These are phyloP conservation scores for Pseudocercospora vitis DNA, from an alignment of 2,329 filamentous ascomycete genomes.

Conservation along the genomic window DNA sequence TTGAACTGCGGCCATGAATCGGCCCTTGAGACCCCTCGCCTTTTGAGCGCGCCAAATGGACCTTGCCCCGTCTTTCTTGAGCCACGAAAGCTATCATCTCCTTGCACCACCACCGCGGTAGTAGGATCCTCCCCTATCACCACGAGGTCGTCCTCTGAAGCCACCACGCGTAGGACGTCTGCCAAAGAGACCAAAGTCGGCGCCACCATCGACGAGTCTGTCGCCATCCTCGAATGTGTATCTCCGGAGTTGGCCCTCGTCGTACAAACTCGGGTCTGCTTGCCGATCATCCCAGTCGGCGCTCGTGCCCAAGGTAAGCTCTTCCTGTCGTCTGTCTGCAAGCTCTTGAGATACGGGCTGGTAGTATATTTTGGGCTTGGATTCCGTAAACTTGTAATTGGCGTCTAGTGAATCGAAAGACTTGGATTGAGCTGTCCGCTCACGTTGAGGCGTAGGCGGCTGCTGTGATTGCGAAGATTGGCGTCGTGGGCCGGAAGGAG, in stretches of 20 bases:
- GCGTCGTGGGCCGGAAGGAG: slow-evolving; percentile 26
- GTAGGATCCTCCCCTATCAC: slow-evolving; percentile 23
- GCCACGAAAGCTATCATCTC: not conserved
- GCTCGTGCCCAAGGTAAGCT: slow-evolving; percentile 51
- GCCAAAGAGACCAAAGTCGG: slow-evolving; percentile 38
- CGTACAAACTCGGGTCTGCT: slow-evolving; percentile 31
- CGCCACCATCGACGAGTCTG: slow-evolving; percentile 44
- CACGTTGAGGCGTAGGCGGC: slow-evolving; percentile 15
- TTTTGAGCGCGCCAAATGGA: no score
- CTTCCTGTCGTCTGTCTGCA: slow-evolving; percentile 63
- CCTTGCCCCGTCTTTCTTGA: not conserved
- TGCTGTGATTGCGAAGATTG: slow-evolving; percentile 18
- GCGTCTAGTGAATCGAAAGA: slow-evolving; percentile 51
- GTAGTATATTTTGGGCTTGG: slow-evolving; percentile 66
- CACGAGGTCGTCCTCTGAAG: slow-evolving; percentile 18
- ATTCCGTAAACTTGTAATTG: slow-evolving; percentile 59
- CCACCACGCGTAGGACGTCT: slow-evolving; percentile 22
- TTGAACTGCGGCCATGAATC: no score
- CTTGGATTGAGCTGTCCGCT: slow-evolving; percentile 19
- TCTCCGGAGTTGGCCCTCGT: slow-evolving; percentile 41
- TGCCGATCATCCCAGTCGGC: slow-evolving; percentile 42
- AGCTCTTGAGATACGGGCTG: slow-evolving; percentile 65
- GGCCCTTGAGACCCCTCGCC: no score
- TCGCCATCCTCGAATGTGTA: slow-evolving; percentile 48
- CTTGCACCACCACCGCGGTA: slow-evolving; percentile 21